Base-by-base conservation (phyloP, 1,284 basidiomycete genomes). In the Boletus semigastroideus region DNA sequence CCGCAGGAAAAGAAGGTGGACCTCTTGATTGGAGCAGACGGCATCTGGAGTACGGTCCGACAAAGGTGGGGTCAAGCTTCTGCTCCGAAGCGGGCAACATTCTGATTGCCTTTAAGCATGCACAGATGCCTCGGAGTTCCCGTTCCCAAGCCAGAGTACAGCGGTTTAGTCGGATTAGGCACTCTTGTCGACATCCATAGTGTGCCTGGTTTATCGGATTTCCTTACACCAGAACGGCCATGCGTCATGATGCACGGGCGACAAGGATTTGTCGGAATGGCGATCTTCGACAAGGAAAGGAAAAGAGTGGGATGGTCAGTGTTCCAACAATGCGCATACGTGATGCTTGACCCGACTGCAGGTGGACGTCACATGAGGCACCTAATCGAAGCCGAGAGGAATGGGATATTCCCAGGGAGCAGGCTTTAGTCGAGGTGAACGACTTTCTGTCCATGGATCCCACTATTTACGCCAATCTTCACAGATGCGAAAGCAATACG, bases 1-100 rank as follows among this genome's bases (percentile, higher is more conserved):
- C 10, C 19, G 9, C 52, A 66, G 37, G 54, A 67, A 51, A 62
- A 50, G 52, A 62, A 57, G 51, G 68, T 52, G 14, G 65, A 69
- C 48, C 59, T 68, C 22, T 48, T 70, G 38, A 53, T 69, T n/a
- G 68, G 66, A 36, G 67, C 66, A 33, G 68, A 70, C 25, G 66
- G 67, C 5, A 67, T 71, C 17, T 71, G 66, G 69, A 69, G 66
- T 30, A 53, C 48, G 8, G 65, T 66, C 13, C 61, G 66, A 42
- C 43, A 59, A 28, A 65, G 55, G 66, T 67, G 49, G 52, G 12
- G 20, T 20, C 16, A 4, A 25, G 4, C 13, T 20, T 12, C 11
- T 37, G 17, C 17, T 40, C 33, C 12, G 8, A 7, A 5, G 19
- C 3, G 25, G 22, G 46, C 19, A 11, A 10, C 2, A 17, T 37